Percentiles rank a stretch among this genome's conserved stretches.
Conservation (phyloP, 768 basidiomycete species). For the Boletus tomentosulus region DNA sequence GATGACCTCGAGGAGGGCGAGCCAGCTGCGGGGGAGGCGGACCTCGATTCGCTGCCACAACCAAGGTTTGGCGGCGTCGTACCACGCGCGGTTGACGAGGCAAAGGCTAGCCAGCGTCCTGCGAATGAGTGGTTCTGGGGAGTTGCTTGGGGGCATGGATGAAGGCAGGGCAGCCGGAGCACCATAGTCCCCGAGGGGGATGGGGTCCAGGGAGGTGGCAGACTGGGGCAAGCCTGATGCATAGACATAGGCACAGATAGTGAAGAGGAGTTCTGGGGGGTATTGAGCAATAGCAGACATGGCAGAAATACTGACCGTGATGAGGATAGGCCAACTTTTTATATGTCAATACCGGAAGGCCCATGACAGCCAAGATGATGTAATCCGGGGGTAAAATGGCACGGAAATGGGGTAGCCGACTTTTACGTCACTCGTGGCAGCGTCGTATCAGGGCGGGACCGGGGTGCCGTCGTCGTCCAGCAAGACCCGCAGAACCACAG, state of each 20-base stretch:
- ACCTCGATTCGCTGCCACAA: conserved; percentile 83
- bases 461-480: background rate
- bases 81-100: conserved; percentile 74
- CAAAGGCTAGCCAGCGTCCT: conserved; percentile 67
- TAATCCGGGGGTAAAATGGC: conserved; percentile 21
- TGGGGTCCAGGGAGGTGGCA: conserved; percentile 64
- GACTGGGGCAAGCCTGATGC: conserved; percentile 53
- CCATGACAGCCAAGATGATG: conserved; percentile 3
- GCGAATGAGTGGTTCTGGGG: conserved; percentile 64
- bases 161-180: conserved; percentile 65
- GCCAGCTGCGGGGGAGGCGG: conserved; percentile 79
- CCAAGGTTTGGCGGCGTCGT: conserved; percentile 83
- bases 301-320: background rate
- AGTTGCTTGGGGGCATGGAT: conserved; percentile 65
- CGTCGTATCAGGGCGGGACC: conserved; percentile 9
- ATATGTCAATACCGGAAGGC: background rate
- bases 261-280: conserved; percentile 68
- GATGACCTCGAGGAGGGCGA: conserved; percentile 75
- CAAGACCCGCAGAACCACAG: background rate
- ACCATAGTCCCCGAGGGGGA: conserved; percentile 41
- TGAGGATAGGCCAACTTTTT: background rate
- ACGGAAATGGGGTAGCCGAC: conserved; percentile 7
- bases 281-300: conserved; percentile 40
- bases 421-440: conserved; percentile 1
- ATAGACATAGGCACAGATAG: conserved; percentile 72